Base-by-base conservation (phyloP, 1,284 basidiomycete genomes). In the Ganoderma resinaceum region DNA sequence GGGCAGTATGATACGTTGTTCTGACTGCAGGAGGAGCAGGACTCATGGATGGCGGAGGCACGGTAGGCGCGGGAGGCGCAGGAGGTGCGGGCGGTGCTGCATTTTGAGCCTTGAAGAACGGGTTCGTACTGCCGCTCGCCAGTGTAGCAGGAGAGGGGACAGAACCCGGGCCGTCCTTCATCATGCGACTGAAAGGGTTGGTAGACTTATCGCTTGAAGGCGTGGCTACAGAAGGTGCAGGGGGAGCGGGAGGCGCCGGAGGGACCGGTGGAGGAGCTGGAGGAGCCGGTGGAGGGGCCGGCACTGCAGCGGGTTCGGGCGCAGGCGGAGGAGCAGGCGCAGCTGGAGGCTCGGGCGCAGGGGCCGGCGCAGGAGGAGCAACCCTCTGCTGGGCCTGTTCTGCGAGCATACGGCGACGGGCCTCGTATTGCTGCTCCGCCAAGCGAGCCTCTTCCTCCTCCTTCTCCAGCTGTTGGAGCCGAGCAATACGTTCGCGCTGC, bases 161-260 rank as follows among this genome's bases (percentile, higher is more conserved):
- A 12, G 80, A 69, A 20, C 79, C 65, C 23, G 77, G 73, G 3
- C 78, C 85, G 66, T 86, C 82, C 66, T 85, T 85, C 74, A 91
- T 84, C 65, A 93, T 75, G n/a, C 85, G 85, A 77, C 85, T 91
- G 77, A 93, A 93, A 0, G 92, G 92, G 77, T 93, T 93, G 2
- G 85, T 90, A 1, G 82, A 73, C 70, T 83, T 85, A 40, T 85
- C 83, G 2, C 73, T 63, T 11, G 80, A 73, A 43, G 82, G 77
- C 1, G 72, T 38, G 1, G 84, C 78, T 0, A 80, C 74, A 1
- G 70, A 63, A 1, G 66, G 57, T 6, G 63, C 59, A 0, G 82
- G 76, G 12, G 83, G 76, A 0, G 82, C 75, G 3, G 80, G 76
- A 3, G 84, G 76, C 0, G 74, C 62, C 0, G 73, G 67, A 1